Evolutionary conservation across 768 basidiomycete genomes (phyloP), one percentile per base, ranked within the genome.

Genomic region (Mycena leptocephala): DNA sequence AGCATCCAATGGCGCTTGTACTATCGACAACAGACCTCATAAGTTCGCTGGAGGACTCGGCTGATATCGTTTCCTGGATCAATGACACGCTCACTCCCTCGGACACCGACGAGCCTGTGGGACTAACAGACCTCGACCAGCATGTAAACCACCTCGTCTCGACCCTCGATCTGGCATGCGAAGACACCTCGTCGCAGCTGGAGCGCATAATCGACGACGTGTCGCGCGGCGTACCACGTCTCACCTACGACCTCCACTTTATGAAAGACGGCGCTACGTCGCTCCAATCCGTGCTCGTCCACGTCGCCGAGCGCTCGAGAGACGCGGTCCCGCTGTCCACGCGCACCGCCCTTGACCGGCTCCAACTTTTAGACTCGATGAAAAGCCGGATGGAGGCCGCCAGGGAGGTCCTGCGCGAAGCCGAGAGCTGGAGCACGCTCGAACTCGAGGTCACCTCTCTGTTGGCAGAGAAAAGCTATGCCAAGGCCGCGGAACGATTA

Each of bases 171-270:
- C 90, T 97, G 46, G 93, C 96, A 41, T 93, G 93, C 53, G 94
- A 97, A 81, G 97, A 99, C 79, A 97, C 97, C 0, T 95, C 97
- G 3, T 86, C 93, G 14, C 89, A 94, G 66, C 91, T 99, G 70
- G 98, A 99, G 83, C 93, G 93, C 75, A 92, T 93, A 58, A 97
- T 99, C 73, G 94, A 97, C 81, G 97, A 99, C 82, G 95, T 99
- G 53, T 96, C 97, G 2, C 92, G 97, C 62, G 92, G 94, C 6
- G 93, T 99, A 26, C 96, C 98, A 16, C 92, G 98, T 46, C 89
- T 99, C 58, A 93, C 95, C 1, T 99, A 98, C 83, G 98, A 99
- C 85, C 89, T 99, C 41, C 97, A 99, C 82, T 98, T 98, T 87
- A 97, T 99, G 93, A 94, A 96, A 53, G 98, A 99, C 80, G 93